phyloP scores from a whole-genome alignment of 2,329 filamentous ascomycete species.

The Corynespora cassiicola region DNA sequence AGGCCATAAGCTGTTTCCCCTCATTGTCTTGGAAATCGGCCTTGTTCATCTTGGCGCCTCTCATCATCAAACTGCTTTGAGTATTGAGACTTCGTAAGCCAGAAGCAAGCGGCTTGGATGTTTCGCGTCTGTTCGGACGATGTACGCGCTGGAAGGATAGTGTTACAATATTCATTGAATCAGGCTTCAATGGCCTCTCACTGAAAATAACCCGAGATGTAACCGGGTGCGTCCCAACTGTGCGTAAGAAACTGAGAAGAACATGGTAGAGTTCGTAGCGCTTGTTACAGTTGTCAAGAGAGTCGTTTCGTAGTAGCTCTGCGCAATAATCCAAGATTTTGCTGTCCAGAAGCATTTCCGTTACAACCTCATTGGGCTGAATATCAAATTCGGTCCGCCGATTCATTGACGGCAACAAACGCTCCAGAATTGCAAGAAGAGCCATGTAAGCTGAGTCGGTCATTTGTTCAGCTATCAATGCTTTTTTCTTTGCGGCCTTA shows the following conservation, averaged over 20 bases:
- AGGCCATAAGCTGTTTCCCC: too few relatives aligned
- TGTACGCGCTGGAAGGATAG: conserved; percentile 33
- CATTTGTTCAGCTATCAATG: conserved; percentile 14
- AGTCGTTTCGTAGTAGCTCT: conserved; percentile 51
- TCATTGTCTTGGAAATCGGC: conserved; percentile 26
- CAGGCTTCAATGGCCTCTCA: conserved; percentile 41
- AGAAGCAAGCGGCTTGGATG: conserved; percentile 26
- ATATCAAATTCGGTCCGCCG: conserved; percentile 31
- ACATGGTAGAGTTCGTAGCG: conserved; percentile 45
- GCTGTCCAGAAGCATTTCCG: conserved; percentile 43
- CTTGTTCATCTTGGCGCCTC: conserved; percentile 19
- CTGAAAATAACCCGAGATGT: conserved; percentile 41
- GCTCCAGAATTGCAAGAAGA: conserved; percentile 22
- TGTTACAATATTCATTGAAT: conserved; percentile 43
- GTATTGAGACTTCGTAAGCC: conserved; percentile 32
- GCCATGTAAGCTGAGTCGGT: conserved; percentile 17
- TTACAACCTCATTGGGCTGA: conserved; percentile 34
- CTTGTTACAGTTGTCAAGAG: conserved; percentile 44
- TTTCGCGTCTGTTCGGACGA: conserved; percentile 12
- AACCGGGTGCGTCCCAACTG: conserved; percentile 39
- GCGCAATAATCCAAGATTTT: conserved; percentile 46
- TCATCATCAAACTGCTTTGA: conserved; percentile 28
- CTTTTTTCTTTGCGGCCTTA: conserved; percentile 8
- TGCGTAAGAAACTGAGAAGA: conserved; percentile 49
- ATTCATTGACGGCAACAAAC: conserved; percentile 32